These are phyloP conservation scores for Tephrocybe sp. DNA, from an alignment of 768 basidiomycete genomes.

Conservation along the genomic window DNA sequence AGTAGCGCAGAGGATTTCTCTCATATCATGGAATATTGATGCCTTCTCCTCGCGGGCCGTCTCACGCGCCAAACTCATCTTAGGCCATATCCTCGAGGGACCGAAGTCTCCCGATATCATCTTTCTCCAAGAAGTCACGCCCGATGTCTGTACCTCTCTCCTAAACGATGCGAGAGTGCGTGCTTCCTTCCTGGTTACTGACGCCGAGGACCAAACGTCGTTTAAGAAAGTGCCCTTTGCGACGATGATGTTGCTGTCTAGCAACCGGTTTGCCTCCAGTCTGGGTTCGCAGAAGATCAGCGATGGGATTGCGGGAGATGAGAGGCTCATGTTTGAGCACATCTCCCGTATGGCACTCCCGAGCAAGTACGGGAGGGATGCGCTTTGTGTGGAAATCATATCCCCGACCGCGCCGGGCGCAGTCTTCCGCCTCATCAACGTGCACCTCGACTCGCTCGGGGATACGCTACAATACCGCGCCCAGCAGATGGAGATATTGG, in stretches of 20 bases:
- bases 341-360: slow-evolving; percentile 32
- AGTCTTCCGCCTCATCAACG: slow-evolving; percentile 28
- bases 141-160: slow-evolving; percentile 29
- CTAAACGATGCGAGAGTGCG: slow-evolving; percentile 34
- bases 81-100: slow-evolving; percentile 31
- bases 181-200: slow-evolving; percentile 30
- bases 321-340: slow-evolving; percentile 26
- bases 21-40: slow-evolving; percentile 36
- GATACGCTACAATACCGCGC: slow-evolving; percentile 23
- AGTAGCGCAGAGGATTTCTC: slow-evolving; percentile 17
- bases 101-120: slow-evolving; percentile 34
- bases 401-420: slow-evolving; percentile 22
- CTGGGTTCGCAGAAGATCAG: slow-evolving; percentile 19
- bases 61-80: slow-evolving; percentile 33
- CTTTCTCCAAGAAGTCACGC: slow-evolving; percentile 39
- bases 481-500: slow-evolving; percentile 32
- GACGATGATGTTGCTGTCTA: slow-evolving; percentile 38
- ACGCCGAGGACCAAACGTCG: slow-evolving; percentile 35
- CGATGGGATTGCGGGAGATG: slow-evolving; percentile 17
- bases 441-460: slow-evolving; percentile 29
- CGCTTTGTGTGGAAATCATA: slow-evolving; percentile 35
- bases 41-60: slow-evolving; percentile 30
- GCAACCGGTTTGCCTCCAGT: slow-evolving; percentile 27
- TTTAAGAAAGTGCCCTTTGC: slow-evolving; percentile 33
- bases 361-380: slow-evolving; percentile 37